phyloP scores from a whole-genome alignment of 1,139 yeast species.

The Citeromyces hawaiiensis region DNA sequence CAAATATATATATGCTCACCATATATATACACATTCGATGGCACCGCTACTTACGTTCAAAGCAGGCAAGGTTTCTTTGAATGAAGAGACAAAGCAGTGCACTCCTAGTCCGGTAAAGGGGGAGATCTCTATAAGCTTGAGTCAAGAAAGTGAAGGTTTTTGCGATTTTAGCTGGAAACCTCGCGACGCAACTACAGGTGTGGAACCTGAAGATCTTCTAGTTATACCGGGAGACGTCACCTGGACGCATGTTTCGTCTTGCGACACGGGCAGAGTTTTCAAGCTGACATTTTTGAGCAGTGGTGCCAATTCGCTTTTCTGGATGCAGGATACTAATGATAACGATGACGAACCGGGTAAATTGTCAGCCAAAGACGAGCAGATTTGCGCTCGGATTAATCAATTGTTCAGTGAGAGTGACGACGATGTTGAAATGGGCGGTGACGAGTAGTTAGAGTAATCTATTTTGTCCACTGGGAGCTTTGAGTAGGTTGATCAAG shows the following conservation, averaged over 20 bases:
- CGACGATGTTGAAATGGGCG: constrained; percentile 4
- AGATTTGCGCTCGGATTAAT: constrained; percentile 35
- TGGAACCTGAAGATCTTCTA: constrained; percentile 49
- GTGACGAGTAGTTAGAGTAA: not conserved
- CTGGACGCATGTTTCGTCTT: constrained; percentile 62
- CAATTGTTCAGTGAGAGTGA: constrained; percentile 36
- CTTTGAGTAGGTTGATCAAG: no score
- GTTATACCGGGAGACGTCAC: constrained; percentile 90
- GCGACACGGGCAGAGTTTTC: constrained; percentile 76
- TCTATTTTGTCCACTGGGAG: no score
- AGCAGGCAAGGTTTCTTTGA: constrained; percentile 76
- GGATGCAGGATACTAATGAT: constrained; percentile 81
- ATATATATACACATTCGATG: not conserved
- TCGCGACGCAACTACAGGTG: constrained; percentile 24
- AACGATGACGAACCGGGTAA: constrained; percentile 37
- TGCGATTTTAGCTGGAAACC: constrained; percentile 53
- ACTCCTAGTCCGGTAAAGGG: constrained; percentile 76
- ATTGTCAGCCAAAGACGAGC: constrained; percentile 51
- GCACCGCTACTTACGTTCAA: constrained; percentile 38
- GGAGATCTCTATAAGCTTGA: constrained; percentile 47
- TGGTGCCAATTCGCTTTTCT: constrained; percentile 73
- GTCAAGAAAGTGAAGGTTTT: constrained; percentile 43
- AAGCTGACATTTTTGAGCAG: constrained; percentile 73
- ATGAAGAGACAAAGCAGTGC: constrained; percentile 57
- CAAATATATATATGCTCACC: no score